A percentile compares a stretch with the other conserved stretches of the same genome.
phyloP scores from a whole-genome alignment of 345 rosid genomes.

The Brassica nigra region DNA sequence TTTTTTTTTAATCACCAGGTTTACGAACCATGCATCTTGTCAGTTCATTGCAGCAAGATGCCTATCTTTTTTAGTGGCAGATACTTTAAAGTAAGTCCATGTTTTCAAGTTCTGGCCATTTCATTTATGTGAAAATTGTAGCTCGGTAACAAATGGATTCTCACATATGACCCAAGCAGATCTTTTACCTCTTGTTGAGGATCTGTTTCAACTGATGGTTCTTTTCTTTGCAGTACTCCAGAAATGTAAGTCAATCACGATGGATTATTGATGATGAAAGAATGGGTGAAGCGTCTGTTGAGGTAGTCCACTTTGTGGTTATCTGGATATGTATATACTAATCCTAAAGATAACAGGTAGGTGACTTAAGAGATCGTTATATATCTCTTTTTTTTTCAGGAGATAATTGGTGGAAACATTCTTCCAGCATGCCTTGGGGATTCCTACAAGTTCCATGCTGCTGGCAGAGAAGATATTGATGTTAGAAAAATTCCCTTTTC shows the following conservation, averaged over 20 bases:
- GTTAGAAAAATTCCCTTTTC: slow-evolving; percentile 43
- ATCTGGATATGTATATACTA: slow-evolving; percentile 5
- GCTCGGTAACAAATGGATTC: slow-evolving; percentile 12
- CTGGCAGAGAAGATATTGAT: slow-evolving; percentile 99
- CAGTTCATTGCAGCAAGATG: slow-evolving; percentile 58
- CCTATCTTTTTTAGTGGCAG: slow-evolving; percentile 85
- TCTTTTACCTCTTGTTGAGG: not conserved
- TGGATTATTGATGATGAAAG: slow-evolving; percentile 98
- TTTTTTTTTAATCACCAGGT: slow-evolving; percentile 42
- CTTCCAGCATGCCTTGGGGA: slow-evolving; percentile 81
- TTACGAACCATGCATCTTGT: slow-evolving; percentile 69
- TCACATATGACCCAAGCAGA: not conserved
- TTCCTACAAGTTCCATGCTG: slow-evolving; percentile 92
- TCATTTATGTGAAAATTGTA: not conserved
- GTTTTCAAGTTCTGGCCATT: slow-evolving; percentile 19
- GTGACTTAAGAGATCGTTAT: slow-evolving; percentile 18
- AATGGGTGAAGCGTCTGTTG: slow-evolving; percentile 94
- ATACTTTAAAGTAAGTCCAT: slow-evolving; percentile 72
- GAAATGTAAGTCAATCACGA: slow-evolving; percentile 92
- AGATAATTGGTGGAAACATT: slow-evolving; percentile 75
- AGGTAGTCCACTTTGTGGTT: slow-evolving; percentile 50
- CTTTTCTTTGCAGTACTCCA: slow-evolving; percentile 64
- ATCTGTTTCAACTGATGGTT: not conserved
- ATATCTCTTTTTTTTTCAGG: slow-evolving; percentile 46
- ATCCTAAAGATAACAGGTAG: not conserved